These are phyloP conservation scores for Cladosporium sphaerospermum DNA, from an alignment of 2,329 filamentous ascomycete species.

Conservation along the genomic window DNA sequence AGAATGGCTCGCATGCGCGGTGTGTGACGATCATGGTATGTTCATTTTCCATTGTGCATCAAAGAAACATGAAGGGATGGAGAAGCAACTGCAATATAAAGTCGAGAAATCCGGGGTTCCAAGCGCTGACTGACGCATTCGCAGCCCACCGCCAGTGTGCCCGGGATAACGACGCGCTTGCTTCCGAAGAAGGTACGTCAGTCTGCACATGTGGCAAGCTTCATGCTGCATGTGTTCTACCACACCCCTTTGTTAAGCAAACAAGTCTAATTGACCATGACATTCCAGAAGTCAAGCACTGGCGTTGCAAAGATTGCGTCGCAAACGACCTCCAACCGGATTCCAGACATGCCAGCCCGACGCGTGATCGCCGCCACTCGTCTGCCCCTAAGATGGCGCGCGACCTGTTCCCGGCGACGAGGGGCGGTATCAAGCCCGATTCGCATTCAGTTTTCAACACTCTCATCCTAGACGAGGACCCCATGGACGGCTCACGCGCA, in stretches of 20 bases:
- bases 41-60: constrained; percentile 21
- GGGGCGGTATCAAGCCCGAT: constrained; percentile 57
- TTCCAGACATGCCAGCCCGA: constrained; percentile 32
- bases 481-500: constrained; percentile 68
- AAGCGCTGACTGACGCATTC: constrained; percentile 42
- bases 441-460: constrained; percentile 75
- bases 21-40: constrained; percentile 79
- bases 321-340: constrained; percentile 45
- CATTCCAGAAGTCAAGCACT: constrained; percentile 48
- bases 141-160: constrained; percentile 89
- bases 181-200: constrained; percentile 57
- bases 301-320: constrained; percentile 57
- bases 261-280: constrained; percentile 21
- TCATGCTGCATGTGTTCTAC: neutral
- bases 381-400: constrained; percentile 59
- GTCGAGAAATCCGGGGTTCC: constrained; percentile 28
- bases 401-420: constrained; percentile 64
- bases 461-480: constrained; percentile 64
- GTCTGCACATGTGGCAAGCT: constrained; percentile 6
- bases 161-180: constrained; percentile 60
- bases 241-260: constrained; percentile 5
- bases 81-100: constrained; percentile 12
- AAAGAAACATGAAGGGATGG: constrained; percentile 19
- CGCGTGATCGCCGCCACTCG: constrained; percentile 44
- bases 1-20: constrained; percentile 66